Conservation (phyloP, 306 rosid genomes). For the Dalbergia oliveri region DNA sequence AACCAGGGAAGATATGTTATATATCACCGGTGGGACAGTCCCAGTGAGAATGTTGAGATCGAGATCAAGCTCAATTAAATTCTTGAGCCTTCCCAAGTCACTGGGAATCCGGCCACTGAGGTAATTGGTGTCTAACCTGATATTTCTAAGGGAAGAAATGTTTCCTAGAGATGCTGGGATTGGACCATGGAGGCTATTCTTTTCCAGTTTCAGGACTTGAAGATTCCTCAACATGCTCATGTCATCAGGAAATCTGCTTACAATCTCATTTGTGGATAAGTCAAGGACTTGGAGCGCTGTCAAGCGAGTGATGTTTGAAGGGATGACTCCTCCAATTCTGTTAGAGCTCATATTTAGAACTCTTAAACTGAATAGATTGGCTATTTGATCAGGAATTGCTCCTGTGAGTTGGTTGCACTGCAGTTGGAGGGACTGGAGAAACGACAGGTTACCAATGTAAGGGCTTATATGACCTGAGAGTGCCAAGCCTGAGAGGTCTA, state of each 20-base stretch:
- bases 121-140: conserved; percentile 68
- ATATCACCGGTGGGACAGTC: conserved; percentile 57
- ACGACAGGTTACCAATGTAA: conserved; percentile 65
- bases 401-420: conserved; percentile 63
- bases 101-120: conserved; percentile 67
- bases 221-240: conserved; percentile 56
- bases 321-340: conserved; percentile 53
- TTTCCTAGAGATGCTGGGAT: conserved; percentile 65
- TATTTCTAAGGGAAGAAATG: conserved; percentile 59
- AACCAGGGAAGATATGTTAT: conserved; percentile 68
- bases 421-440: conserved; percentile 60
- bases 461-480: conserved; percentile 62
- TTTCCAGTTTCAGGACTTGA: conserved; percentile 56
- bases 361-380: conserved; percentile 51
- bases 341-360: conserved; percentile 68
- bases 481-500: conserved; percentile 59
- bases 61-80: conserved; percentile 65
- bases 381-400: conserved; percentile 61
- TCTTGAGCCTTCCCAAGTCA: conserved; percentile 59
- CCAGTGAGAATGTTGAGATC: conserved; percentile 66
- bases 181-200: conserved; percentile 58
- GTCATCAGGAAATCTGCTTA: conserved; percentile 56
- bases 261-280: conserved; percentile 54
- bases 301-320: conserved; percentile 57
- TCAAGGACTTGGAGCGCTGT: conserved; percentile 56